Percentiles rank a stretch among this genome's conserved stretches.
Evolutionary conservation across 2,329 filamentous ascomycete species (phyloP).

Genomic region (Colletotrichum tanaceti): DNA sequence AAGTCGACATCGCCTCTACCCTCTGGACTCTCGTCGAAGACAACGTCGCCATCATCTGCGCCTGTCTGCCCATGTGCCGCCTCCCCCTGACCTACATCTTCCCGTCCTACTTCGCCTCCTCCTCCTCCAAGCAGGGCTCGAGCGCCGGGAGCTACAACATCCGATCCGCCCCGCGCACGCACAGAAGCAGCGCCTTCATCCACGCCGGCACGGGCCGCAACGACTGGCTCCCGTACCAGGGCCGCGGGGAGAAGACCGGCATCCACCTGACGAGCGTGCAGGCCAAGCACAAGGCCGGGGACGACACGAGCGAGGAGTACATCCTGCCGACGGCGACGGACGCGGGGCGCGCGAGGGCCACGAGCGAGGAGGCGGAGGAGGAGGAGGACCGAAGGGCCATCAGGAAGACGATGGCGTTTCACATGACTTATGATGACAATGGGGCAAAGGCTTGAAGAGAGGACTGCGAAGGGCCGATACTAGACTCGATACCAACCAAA

Average conservation of each 20-base stretch:
- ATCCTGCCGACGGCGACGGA: constrained; percentile 47
- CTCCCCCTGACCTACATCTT: constrained; percentile 53
- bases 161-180: constrained; percentile 20
- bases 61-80: constrained; percentile 49
- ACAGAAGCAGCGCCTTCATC: constrained; percentile 24
- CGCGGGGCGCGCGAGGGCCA: constrained; percentile 21
- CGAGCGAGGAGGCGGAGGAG: constrained; percentile 34
- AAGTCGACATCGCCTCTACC: constrained; percentile 41
- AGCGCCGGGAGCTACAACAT: constrained; percentile 33
- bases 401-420: constrained; percentile 52
- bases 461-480: neutral
- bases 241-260: constrained; percentile 47
- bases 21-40: constrained; percentile 46
- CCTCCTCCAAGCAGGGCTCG: constrained; percentile 41
- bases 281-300: constrained; percentile 30
- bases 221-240: constrained; percentile 50
- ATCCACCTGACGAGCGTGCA: constrained; percentile 46
- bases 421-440: constrained; percentile 49
- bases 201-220: constrained; percentile 44
- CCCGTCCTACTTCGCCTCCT: constrained; percentile 49
- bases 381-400: constrained; percentile 45
- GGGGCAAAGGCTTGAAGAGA: neutral
- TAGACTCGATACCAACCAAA: no score
- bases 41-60: constrained; percentile 45
- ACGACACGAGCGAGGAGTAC: constrained; percentile 51